A percentile compares a stretch with the other conserved stretches of the same genome.
phyloP scores from a whole-genome alignment of 2,329 filamentous ascomycete genomes.

The Setomelanomma holmii region DNA sequence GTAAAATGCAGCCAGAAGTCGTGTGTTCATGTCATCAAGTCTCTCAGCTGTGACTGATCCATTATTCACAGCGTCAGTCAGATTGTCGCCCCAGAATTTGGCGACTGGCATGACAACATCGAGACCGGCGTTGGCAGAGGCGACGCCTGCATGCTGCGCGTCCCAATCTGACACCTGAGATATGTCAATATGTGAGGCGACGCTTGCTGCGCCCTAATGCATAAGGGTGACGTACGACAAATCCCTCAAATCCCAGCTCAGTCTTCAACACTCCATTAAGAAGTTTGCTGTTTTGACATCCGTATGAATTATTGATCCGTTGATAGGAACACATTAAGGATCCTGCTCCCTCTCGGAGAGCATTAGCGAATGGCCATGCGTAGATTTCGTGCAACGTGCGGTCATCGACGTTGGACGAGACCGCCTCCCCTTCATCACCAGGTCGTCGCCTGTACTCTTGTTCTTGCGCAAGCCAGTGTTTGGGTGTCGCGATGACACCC shows the following conservation, averaged over 20 bases:
- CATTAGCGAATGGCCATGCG: conserved; percentile 69
- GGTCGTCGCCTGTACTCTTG: conserved; percentile 58
- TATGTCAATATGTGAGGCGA: not conserved
- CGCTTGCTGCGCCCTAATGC: too few species aligned
- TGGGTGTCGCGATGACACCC: conserved; percentile 49
- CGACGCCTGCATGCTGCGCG: conserved; percentile 55
- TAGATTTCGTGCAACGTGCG: conserved; percentile 72
- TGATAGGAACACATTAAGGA: conserved; percentile 66
- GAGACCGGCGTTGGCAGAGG: conserved; percentile 55
- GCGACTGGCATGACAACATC: conserved; percentile 54
- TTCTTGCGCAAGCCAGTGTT: conserved; percentile 56
- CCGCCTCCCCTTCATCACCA: conserved; percentile 59
- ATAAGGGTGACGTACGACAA: conserved; percentile 38
- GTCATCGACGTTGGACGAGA: conserved; percentile 70
- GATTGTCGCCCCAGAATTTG: conserved; percentile 40
- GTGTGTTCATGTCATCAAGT: conserved; percentile 41
- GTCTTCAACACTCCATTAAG: conserved; percentile 60
- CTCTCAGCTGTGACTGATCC: conserved; percentile 31
- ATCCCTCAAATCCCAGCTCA: conserved; percentile 58
- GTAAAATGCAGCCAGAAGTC: conserved; percentile 36
- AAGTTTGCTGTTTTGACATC: conserved; percentile 47
- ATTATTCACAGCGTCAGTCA: conserved; percentile 40
- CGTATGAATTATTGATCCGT: conserved; percentile 34
- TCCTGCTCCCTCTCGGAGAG: conserved; percentile 63
- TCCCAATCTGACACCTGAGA: conserved; percentile 48